phyloP scores from a whole-genome alignment of 2,329 filamentous ascomycete genomes.

The Leptodontidium sp. region DNA sequence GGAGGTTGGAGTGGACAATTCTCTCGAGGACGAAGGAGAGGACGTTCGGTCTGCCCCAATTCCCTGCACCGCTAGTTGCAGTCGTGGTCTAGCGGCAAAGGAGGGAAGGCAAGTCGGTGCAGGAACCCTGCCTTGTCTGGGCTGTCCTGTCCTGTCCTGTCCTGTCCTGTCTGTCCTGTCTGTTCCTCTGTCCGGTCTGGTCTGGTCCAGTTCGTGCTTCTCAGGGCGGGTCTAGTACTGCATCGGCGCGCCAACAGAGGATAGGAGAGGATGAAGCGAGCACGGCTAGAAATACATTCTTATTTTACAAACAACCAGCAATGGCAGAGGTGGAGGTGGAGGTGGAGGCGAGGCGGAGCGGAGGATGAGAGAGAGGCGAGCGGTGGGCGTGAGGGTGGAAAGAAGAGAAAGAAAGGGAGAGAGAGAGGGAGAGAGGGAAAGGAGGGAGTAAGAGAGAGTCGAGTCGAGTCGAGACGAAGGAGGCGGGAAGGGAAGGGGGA shows the following conservation, averaged over 20 bases:
- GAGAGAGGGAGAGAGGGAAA: not conserved
- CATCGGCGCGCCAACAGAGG: not conserved
- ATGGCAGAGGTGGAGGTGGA: conserved; percentile 6
- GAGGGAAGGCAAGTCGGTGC: not conserved
- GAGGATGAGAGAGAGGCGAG: conserved; percentile 9
- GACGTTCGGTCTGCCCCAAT: not conserved
- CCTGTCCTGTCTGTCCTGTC: not conserved
- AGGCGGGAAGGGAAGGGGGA: conserved; percentile 8
- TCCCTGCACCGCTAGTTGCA: conserved; percentile 15
- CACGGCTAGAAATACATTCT: conserved; percentile 17
- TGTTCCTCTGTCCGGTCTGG: not conserved
- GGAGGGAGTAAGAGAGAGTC: not conserved
- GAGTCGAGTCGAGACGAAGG: not conserved
- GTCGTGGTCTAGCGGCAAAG: conserved; percentile 2
- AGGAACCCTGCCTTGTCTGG: not conserved
- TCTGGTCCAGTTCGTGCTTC: not conserved
- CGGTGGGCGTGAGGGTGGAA: not conserved
- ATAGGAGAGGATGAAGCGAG: not conserved
- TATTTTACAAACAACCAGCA: conserved; percentile 7
- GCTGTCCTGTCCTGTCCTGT: not conserved
- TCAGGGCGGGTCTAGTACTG: conserved; percentile 12
- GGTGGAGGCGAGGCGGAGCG: not conserved
- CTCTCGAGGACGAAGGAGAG: conserved; percentile 13
- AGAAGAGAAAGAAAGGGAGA: not conserved
- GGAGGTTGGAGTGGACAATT: conserved; percentile 10